These are phyloP conservation scores for Parathielavia appendiculata DNA, from an alignment of 495 filamentous ascomycete genomes.

Conservation along the genomic window DNA sequence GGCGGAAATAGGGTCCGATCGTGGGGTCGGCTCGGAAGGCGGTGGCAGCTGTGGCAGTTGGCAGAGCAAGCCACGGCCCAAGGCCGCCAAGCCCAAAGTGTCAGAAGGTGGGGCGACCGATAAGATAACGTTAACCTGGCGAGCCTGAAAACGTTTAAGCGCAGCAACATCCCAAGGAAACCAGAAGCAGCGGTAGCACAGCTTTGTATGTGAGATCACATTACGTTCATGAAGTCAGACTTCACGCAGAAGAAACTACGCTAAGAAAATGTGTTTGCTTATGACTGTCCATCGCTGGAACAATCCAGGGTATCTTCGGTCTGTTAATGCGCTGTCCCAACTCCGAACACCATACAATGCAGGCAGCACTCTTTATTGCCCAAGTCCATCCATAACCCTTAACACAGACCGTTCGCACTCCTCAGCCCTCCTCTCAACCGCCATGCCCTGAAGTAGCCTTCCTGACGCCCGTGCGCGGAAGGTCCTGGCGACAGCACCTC, in stretches of 20 bases:
- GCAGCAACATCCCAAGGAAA: too few relatives aligned
- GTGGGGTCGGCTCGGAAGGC: slow-evolving; percentile 23
- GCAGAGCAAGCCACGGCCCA: background rate
- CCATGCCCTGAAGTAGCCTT: slow-evolving; percentile 18
- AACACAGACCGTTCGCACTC: background rate
- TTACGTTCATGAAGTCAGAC: background rate
- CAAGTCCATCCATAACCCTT: background rate
- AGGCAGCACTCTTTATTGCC: background rate
- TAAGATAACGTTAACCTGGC: too few relatives aligned
- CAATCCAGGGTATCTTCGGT: slow-evolving; percentile 4
- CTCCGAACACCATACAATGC: slow-evolving; percentile 6
- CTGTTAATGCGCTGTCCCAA: slow-evolving; percentile 4
- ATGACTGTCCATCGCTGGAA: background rate
- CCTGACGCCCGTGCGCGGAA: slow-evolving; percentile 27
- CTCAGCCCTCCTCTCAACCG: slow-evolving; percentile 17
- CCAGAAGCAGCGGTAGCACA: too few relatives aligned
- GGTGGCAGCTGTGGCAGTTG: slow-evolving; percentile 10
- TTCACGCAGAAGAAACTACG: background rate
- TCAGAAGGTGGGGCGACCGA: background rate
- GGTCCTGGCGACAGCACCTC: slow-evolving; percentile 32
- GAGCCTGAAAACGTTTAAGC: too few relatives aligned
- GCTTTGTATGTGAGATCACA: too few relatives aligned
- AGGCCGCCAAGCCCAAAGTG: background rate
- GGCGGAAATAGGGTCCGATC: slow-evolving; percentile 36
- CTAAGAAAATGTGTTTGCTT: background rate